Base-by-base conservation (phyloP, 495 filamentous ascomycete species). In the Annulohypoxylon stygium region DNA sequence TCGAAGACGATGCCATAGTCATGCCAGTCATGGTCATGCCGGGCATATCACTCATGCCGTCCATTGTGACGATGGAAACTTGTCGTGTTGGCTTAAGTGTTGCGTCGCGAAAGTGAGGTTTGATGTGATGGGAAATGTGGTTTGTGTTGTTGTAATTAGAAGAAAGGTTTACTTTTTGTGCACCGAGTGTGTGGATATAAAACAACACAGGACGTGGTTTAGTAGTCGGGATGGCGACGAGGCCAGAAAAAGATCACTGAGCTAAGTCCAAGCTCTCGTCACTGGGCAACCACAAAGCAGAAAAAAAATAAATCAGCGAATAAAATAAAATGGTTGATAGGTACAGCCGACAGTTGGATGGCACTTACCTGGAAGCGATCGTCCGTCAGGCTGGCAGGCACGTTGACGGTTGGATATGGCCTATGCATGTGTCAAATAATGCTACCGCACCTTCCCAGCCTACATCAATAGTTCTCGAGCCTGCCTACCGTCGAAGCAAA, bases 41-140 rank as follows among this genome's bases (percentile, higher is more conserved):
- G n/a, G 26, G 25, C 58, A 63, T 72, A 9, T 63, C 59, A 48
- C 54, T 62, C 69, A 67, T 72, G 14, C 36, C 11, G 9, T 36
- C 39, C 5, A 34, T 30, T 30, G 3, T 3, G 1, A 30, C 3
- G 30, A 30, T 30, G 5, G 30, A 6, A 30, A 30, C 30, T 30
- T 30, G 30, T 30, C 30, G 30, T 6, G 30, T 6, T 60, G 18
- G 12, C 16, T 0, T 0, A 26, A 43, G 16, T 39, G 36, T 60
- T 60, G 9, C 39, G 26, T 43, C 4, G 36, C 23, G 23, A 30
- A 26, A n/a, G 6, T 4, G 53, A 57, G 37, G 33, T 57, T 57
- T 57, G 53, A 57, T 7, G 30, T 47, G 43, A 47, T 47, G 43
- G 8, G 12, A 47, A 47, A 4, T 47, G 43, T 18, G n/a, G 43